Evolutionary conservation across 2,329 filamentous ascomycete genomes (phyloP).

Genomic region (Fusarium sp.): DNA sequence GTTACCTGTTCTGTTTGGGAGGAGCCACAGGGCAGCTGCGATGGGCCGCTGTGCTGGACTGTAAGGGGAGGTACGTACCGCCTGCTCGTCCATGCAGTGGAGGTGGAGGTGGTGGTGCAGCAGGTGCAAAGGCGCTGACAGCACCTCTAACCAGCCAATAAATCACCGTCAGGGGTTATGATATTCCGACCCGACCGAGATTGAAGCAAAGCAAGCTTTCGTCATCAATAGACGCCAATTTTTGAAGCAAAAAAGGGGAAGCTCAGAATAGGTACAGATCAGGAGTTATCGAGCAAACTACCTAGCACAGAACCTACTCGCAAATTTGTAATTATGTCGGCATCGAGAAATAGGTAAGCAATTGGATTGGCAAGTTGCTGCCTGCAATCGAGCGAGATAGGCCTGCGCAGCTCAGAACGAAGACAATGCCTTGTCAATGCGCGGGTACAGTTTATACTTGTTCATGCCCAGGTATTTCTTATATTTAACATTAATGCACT

Average conservation of each 20-base stretch:
- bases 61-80: constrained; percentile 29
- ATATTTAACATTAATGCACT: no score
- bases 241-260: constrained; percentile 31
- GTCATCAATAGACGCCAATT: constrained; percentile 25
- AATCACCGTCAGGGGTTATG: not conserved
- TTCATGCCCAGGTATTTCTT: no score
- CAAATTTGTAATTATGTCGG: no score
- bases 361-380: no score
- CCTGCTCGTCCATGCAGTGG: not conserved
- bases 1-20: constrained; percentile 50
- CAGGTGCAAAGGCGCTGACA: constrained; percentile 23
- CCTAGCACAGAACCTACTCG: not conserved
- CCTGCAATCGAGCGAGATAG: no score
- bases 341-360: no score
- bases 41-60: constrained; percentile 16
- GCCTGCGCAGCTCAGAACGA: no score
- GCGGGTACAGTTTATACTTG: no score
- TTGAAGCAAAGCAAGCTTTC: constrained; percentile 25
- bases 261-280: not conserved
- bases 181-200: constrained; percentile 36
- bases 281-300: not conserved
- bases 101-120: constrained; percentile 2
- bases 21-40: constrained; percentile 30
- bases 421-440: no score
- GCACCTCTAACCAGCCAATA: constrained; percentile 23